These are phyloP conservation scores for Sporisorium graminicola DNA, from an alignment of 1,284 basidiomycete species.

Conservation along the genomic window DNA sequence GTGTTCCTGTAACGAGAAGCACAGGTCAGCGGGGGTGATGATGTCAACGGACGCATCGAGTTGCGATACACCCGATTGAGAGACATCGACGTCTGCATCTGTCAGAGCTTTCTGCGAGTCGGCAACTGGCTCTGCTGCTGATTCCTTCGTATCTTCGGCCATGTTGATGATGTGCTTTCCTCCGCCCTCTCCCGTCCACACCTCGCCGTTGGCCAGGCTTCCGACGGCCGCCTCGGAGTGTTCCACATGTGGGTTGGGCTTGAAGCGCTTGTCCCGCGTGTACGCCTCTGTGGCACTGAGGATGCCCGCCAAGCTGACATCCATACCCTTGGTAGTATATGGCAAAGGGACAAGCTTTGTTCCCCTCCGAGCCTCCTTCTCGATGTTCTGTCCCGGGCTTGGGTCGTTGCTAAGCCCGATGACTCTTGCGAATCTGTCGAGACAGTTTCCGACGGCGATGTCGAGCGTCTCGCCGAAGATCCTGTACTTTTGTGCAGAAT, in stretches of 20 bases:
- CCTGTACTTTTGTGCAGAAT: constrained; percentile 90
- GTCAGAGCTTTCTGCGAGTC: background rate
- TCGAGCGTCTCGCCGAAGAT: constrained; percentile 99
- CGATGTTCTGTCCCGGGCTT: constrained; percentile 97
- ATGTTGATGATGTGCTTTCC: constrained; percentile 56
- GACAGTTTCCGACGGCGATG: constrained; percentile 97
- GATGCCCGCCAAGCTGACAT: constrained; percentile 93
- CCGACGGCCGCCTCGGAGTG: constrained; percentile 42
- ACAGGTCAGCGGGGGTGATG: constrained; percentile 93
- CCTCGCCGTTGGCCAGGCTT: constrained; percentile 60
- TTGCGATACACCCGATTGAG: constrained; percentile 28
- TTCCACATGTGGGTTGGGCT: constrained; percentile 20
- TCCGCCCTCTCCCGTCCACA: constrained; percentile 60
- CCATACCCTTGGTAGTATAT: constrained; percentile 99
- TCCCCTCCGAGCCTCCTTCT: constrained; percentile 91
- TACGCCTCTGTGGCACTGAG: constrained; percentile 89
- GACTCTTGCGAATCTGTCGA: constrained; percentile 97
- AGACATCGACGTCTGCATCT: constrained; percentile 41
- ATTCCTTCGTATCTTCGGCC: constrained; percentile 8
- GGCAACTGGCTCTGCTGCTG: background rate
- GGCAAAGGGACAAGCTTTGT: constrained; percentile 82
- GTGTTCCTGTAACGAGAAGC: constrained; percentile 96
- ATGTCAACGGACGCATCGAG: constrained; percentile 37
- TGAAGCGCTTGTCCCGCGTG: constrained; percentile 71
- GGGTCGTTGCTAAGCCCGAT: constrained; percentile 96